Evolutionary conservation across 768 basidiomycete genomes (phyloP), one percentile per base, ranked within the genome.

Genomic region (Boletus rubescentipes): DNA sequence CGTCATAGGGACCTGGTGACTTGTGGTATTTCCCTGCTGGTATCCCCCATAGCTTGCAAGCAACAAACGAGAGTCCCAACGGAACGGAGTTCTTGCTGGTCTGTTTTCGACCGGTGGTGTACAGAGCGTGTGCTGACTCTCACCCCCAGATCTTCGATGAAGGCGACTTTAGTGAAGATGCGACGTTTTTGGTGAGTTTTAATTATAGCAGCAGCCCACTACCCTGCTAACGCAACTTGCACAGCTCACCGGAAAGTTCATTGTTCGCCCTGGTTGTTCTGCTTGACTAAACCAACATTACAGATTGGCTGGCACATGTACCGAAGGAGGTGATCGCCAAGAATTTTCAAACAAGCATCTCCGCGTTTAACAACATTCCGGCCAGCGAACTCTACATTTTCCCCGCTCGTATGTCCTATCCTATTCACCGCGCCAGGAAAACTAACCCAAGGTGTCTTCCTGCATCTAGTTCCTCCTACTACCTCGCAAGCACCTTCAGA

Each of bases 301-400:
- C 9, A 59, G 84, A 86, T 58, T 87, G 85, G 83, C 71, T 86
- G 26, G 75, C 83, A 15, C 85, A 86, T 56, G 72, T 80, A 3
- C 81, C 81, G 4, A 70, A 74, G 58, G 72, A 74, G 32, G 79
- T 82, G 10, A 65, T 85, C 5, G 81, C 83, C 15, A 84, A 84
- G 67, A 86, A 85, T 60, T 86, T 86, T 59, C 74, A 78, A 31
- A 65, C 75, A 16, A 53, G 62, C 46, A 70, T 73, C 16, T 69
- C 78, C 44, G 71, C 76, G 4, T 84, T 83, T 53, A 72, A 83
- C 53, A 72, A 79, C 43, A 80, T 85, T 36, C 81, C 84, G 0
- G 66, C 73, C 15, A 54, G 71, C 2, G 77, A 81, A 59, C 71
- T 84, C 15, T 84, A 84, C 62, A 84, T 85, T 36, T 76, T 79